Evolutionary conservation across 1,139 yeast genomes (phyloP).

Genomic region (Yamadazyma atmosphaerica): DNA sequence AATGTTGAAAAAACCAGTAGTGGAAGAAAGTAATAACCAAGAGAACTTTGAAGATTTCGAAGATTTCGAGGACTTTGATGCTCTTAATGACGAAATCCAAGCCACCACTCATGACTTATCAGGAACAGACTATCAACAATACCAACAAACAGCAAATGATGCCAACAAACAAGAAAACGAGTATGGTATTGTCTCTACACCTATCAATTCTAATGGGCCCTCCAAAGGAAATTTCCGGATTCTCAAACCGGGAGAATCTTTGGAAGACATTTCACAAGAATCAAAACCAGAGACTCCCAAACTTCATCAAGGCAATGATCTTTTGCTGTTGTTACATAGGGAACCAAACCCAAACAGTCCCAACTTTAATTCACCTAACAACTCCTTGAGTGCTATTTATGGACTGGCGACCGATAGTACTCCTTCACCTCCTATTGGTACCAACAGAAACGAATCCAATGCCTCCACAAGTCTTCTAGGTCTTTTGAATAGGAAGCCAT

Average conservation of each 20-base stretch:
- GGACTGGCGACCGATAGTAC: neutral
- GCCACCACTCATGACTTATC: constrained; percentile 13
- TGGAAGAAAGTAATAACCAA: no score
- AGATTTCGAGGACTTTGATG: constrained; percentile 36
- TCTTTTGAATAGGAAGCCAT: constrained; percentile 9
- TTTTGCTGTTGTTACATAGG: constrained; percentile 18
- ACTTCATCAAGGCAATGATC: constrained; percentile 11
- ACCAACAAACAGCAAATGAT: no score
- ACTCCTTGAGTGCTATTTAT: constrained; percentile 2
- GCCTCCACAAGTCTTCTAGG: constrained; percentile 10
- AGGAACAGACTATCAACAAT: constrained; percentile 3
- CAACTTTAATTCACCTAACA: constrained; percentile 1
- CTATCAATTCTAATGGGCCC: constrained; percentile 8
- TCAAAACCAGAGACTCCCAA: constrained; percentile 2
- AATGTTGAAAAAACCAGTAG: constrained; percentile 15
- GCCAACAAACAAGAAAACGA: constrained; percentile 7
- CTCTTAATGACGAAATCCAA: constrained; percentile 21
- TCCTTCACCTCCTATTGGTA: neutral
- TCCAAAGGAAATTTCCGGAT: constrained; percentile 24
- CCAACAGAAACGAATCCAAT: neutral
- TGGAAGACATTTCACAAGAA: constrained; percentile 10
- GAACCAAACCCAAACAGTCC: constrained; percentile 5
- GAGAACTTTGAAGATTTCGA: constrained; percentile 22
- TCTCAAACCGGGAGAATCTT: constrained; percentile 32
- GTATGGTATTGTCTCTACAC: neutral